Evolutionary conservation across 257 asterid species (phyloP), one percentile per base, ranked within the genome.

Genomic region (Nicotiana knightiana): DNA sequence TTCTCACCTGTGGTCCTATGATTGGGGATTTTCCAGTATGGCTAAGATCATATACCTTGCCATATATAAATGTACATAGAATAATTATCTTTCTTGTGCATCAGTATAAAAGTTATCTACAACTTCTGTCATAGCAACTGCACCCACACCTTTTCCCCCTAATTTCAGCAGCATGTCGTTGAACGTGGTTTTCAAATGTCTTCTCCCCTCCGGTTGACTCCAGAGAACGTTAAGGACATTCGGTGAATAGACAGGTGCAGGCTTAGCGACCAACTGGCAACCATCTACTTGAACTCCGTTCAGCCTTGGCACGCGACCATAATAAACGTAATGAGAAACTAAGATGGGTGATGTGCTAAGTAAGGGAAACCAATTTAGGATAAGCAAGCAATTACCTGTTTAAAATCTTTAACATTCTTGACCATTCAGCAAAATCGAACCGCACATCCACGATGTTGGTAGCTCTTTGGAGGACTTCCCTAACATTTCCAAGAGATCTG

Each of bases 331-430:
- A 43, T 84, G 54, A 83, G 82, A 48, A 83, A 73, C 10, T 59
- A 58, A 15, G 37, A 24, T 53, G 82, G 33, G 79, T 77, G 58
- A 63, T 21, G 35, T 61, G 51, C 24, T 26, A 73, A 7, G 6
- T 71, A 12, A 48, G 28, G 43, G 39, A 18, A 78, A 61, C 16
- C 9, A 35, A 24, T 62, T 21, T 46, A 4, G 5, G 78, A 73
- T 73, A 21, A 73, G 82, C 32, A 62, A 61, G 76, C 16, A 76
- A 21, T 55, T 81, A 89, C 97, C 92, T 88, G 90, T 92, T 92
- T 17, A 92, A 85, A 80, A 92, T 89, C 67, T 80, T 85, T 81
- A 84, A 71, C 94, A 92, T 90, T 87, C 91, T 89, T 76, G 94
- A 91, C 97, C 97, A 92, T 64, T 92, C 94, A 53, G 88, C 68